Evolutionary conservation across 176 grass and related monocot genomes (phyloP).

Genomic region (Triticum aestivum): IWGSC_CS_RefSeq_v2.1 NC_057810.1:695264731-695265230

Average conservation of each 20-base stretch:
- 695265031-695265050: neutral
- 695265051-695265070: neutral
- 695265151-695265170: neutral
- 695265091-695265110: neutral
- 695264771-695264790: neutral
- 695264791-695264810: neutral
- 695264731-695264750: neutral
- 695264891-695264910: too few relatives aligned
- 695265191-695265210: neutral
- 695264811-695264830: constrained; percentile 7
- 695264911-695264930: too few relatives aligned
- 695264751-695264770: neutral
- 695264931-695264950: neutral
- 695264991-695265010: too few relatives aligned
- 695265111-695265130: neutral
- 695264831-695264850: neutral
- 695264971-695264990: too few relatives aligned
- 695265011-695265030: neutral
- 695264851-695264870: too few relatives aligned
- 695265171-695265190: neutral
- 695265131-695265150: constrained; percentile 26
- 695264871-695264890: too few relatives aligned
- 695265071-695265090: neutral
- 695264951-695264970: neutral
- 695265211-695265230: neutral